Evolutionary conservation across 2,329 filamentous ascomycete species (phyloP).

Genomic region (Akanthomyces dipterigenus): DNA sequence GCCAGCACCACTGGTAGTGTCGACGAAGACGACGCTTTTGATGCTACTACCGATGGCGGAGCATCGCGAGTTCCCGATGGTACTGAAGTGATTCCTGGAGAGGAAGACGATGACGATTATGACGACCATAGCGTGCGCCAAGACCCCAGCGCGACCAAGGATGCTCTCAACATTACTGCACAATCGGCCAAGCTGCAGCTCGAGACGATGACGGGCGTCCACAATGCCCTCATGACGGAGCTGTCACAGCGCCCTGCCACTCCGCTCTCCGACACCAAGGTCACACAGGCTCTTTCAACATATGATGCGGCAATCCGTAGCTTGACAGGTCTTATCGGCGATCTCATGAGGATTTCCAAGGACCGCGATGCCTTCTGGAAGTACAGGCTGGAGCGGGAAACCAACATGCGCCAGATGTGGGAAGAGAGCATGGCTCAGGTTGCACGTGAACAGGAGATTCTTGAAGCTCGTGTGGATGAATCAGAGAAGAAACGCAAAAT

Average conservation of each 20-base stretch:
- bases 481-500: constrained; percentile 84
- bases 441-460: constrained; percentile 86
- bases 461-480: constrained; percentile 82
- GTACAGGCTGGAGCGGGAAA: constrained; percentile 84
- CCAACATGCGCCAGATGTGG: constrained; percentile 91
- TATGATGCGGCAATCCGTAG: constrained; percentile 89
- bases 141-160: constrained; percentile 67
- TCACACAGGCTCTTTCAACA: constrained; percentile 70
- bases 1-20: constrained; percentile 42
- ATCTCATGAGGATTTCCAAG: constrained; percentile 83
- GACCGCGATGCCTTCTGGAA: constrained; percentile 98
- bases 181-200: constrained; percentile 91
- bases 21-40: constrained; percentile 47
- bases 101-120: constrained; percentile 66
- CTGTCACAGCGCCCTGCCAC: constrained; percentile 58
- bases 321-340: constrained; percentile 74
- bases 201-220: constrained; percentile 81
- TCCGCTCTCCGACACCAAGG: constrained; percentile 67
- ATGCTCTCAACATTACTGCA: constrained; percentile 94
- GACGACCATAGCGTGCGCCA: constrained; percentile 73
- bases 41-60: constrained; percentile 40
- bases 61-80: constrained; percentile 30
- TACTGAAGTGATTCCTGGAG: constrained; percentile 30
- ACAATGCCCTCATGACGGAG: constrained; percentile 71
- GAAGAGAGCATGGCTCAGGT: constrained; percentile 98